Percentiles rank a stretch among this genome's conserved stretches.
Conservation (phyloP, 495 filamentous ascomycete species). For the Penicillium maclennaniae region DNA sequence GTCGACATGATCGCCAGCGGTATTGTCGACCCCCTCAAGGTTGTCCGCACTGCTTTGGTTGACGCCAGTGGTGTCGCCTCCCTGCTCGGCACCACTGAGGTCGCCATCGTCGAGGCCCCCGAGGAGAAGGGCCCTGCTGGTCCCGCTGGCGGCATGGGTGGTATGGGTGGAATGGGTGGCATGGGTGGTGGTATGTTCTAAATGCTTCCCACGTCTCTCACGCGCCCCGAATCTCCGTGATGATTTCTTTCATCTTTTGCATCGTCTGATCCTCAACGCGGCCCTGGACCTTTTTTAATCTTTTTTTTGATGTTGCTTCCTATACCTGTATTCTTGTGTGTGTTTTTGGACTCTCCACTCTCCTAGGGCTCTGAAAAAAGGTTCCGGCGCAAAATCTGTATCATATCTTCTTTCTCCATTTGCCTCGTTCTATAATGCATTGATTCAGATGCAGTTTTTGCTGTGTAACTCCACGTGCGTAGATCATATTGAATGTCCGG, state of each 20-base stretch:
- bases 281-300: slow-evolving; percentile 26
- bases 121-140: slow-evolving; percentile 76
- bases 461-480: not conserved
- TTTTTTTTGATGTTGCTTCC: slow-evolving; percentile 32
- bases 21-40: slow-evolving; percentile 99
- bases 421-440: slow-evolving; percentile 17
- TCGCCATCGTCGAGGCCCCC: slow-evolving; percentile 91
- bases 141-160: slow-evolving; percentile 61
- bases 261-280: slow-evolving; percentile 35
- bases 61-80: slow-evolving; percentile 97
- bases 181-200: slow-evolving; percentile 52
- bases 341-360: slow-evolving; percentile 24
- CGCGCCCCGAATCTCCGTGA: slow-evolving; percentile 10
- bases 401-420: slow-evolving; percentile 21
- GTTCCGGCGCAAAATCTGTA: slow-evolving; percentile 30
- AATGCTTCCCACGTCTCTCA: slow-evolving; percentile 20
- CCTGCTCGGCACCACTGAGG: slow-evolving; percentile 95
- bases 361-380: slow-evolving; percentile 23
- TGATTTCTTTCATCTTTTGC: slow-evolving; percentile 39
- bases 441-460: slow-evolving; percentile 8
- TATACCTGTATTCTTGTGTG: slow-evolving; percentile 32
- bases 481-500: not conserved
- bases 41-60: slow-evolving; percentile 90
- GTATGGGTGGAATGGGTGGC: slow-evolving; percentile 71
- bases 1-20: slow-evolving; percentile 96